Percentiles rank a stretch among this genome's conserved stretches.
Evolutionary conservation across 805 yeast species (phyloP).

Genomic region (Wickerhamiella vanderwaltii): DNA sequence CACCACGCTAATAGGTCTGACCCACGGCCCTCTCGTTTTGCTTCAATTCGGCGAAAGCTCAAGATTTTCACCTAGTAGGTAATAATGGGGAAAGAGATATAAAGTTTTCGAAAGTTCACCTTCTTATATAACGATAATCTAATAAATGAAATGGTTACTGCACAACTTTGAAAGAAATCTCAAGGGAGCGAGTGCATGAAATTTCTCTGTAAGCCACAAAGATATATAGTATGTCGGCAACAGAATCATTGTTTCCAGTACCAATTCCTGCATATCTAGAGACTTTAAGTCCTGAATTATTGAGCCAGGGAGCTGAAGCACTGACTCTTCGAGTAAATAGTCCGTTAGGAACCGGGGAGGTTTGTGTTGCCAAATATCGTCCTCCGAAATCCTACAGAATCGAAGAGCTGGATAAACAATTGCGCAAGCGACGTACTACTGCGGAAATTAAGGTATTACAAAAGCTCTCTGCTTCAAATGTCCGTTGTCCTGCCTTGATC

Average conservation of each 20-base stretch:
- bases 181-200: too few relatives aligned
- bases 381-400: conserved; percentile 90
- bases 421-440: conserved; percentile 70
- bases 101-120: too few relatives aligned
- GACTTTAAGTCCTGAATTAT: conserved; percentile 12
- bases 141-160: too few relatives aligned
- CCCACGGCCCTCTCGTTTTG: not conserved
- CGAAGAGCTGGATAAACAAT: conserved; percentile 57
- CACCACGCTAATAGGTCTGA: not conserved
- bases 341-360: conserved; percentile 9
- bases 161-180: too few relatives aligned
- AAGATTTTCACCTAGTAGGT: not conserved
- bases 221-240: not conserved
- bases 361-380: conserved; percentile 65
- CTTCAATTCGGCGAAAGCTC: not conserved
- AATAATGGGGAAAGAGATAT: too few relatives aligned
- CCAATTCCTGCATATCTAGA: conserved; percentile 16
- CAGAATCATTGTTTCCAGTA: conserved; percentile 12
- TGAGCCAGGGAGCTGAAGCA: conserved; percentile 25
- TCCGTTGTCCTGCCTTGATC: conserved; percentile 61
- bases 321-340: conserved; percentile 14
- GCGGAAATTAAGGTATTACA: conserved; percentile 72
- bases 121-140: too few relatives aligned
- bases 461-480: conserved; percentile 38
- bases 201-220: too few relatives aligned